Base-by-base conservation (phyloP, 106 monocot genomes). In the Dioscorea alata region DNA sequence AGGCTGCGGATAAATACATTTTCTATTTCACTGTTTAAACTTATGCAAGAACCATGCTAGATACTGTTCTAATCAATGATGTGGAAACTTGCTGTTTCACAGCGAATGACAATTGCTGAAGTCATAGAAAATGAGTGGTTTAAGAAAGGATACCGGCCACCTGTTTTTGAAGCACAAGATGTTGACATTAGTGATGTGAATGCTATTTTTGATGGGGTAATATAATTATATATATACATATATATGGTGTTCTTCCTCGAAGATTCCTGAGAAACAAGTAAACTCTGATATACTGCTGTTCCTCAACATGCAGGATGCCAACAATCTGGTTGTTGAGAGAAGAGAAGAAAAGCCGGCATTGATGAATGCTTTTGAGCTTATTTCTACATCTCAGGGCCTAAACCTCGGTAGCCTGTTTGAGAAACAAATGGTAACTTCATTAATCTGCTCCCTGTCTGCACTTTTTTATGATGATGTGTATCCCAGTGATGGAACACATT, bases 361-460 rank as follows among this genome's bases (percentile, higher is more conserved):
- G 2, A 92, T 97, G 96, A 97, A 97, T 71, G 96, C 96, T 8
- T 97, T 97, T 85, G 92, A 97, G 73, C 84, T 97, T 67, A 97
- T 97, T 79, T 82, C 92, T 52, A 92, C 89, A 71, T 92, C 92
- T 33, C 92, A 92, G 72, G 92, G 96, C 63, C 84, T 97, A 57
- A 89, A 97, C 78, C 86, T 97, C 23, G 80, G 92, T 25, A 75
- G 35, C n/a, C 79, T 97, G 53, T 97, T 97, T 75, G 96, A 97
- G 72, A 92, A 97, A 60, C 89, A 80, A 67, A 76, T 77, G 96
- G 95, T 96, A 82, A 68, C 22, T 57, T 50, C 2, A 16, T 8
- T 60, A 42, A 42, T 42, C 1, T 42, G 42, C 42, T 8, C 6
- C 6, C 2, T 42, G 6, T 42, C 1, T 42, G 9, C 42, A 42